Base-by-base conservation (phyloP, 306 rosid genomes). In the Fragaria nilgerrensis region DNA sequence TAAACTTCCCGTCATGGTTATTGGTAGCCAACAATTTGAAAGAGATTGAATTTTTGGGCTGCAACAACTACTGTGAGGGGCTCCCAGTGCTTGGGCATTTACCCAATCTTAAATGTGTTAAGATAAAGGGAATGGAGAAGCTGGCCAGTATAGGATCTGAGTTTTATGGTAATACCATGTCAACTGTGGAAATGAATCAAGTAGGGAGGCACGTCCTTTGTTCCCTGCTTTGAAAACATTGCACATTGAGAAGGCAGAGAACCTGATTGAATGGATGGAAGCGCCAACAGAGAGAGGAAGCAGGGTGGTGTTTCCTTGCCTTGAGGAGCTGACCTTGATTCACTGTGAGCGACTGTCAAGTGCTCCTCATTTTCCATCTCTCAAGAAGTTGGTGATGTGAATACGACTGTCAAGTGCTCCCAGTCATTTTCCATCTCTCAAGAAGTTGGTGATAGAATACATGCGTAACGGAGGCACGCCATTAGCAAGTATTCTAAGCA, bases 361-460 rank as follows among this genome's bases (percentile, higher is more conserved):
- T 64, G 69, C 43, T 32, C 69, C 69, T 27, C 44, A 64, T 64
- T 64, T 64, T 34, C 69, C 69, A 16, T 64, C 69, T 64, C 44
- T 64, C 23, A 29, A 64, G 23, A 64, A 32, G 3, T 29, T 64
- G 69, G 23, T 15, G 41, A 29, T 29, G n/a, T n/a, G n/a, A n/a
- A n/a, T n/a, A n/a, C n/a, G n/a, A n/a, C n/a, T 64, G 44, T 32
- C 1, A 7, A 16, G 12, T 64, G 69, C 43, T 32, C 69, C 69
- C 2, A 16, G 69, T 27, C 44, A 64, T 64, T 64, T 64, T 34
- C 69, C 69, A 16, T 64, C 69, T 64, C 44, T 64, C 23, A 29
- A 64, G 23, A 64, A 32, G 3, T 29, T 64, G 69, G 23, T 15
- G 41, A 29, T 29, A 14, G 5, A 14, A 0, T 2, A 5, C 1